phyloP scores from a whole-genome alignment of 805 yeast species.

The Nakazawaea ishiwadae region DNA sequence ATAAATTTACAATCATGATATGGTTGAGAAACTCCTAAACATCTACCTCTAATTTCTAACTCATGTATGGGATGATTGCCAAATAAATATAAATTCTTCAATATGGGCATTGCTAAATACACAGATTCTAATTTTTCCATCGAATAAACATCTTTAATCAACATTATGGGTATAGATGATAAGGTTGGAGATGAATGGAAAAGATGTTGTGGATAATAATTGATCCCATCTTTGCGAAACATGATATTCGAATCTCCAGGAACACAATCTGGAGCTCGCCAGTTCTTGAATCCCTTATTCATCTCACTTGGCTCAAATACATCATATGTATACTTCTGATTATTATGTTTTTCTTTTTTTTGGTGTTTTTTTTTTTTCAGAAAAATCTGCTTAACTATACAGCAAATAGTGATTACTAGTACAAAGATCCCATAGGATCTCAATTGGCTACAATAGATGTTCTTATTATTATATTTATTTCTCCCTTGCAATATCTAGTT shows the following conservation, averaged over 20 bases:
- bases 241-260: conserved; percentile 6
- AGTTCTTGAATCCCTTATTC: neutral
- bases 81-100: neutral
- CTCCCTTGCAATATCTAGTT: too few relatives aligned
- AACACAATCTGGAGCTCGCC: neutral
- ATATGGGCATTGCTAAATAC: neutral
- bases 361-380: too few relatives aligned
- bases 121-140: conserved; percentile 4
- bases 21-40: conserved; percentile 1
- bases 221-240: neutral
- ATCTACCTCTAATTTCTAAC: conserved; percentile 5
- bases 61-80: conserved; percentile 6
- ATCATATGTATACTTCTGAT: too few relatives aligned
- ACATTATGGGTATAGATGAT: neutral
- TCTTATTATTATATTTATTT: too few relatives aligned
- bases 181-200: conserved; percentile 7
- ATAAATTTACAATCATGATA: neutral
- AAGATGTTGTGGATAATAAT: conserved; percentile 3
- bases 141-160: conserved; percentile 1
- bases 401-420: too few relatives aligned
- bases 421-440: too few relatives aligned
- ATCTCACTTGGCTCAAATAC: too few relatives aligned
- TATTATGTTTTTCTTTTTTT: too few relatives aligned
- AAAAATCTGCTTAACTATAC: too few relatives aligned
- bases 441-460: too few relatives aligned